These are phyloP conservation scores for Cruciata laevipes DNA, from an alignment of 257 asterid genomes.

Conservation along the genomic window DNA sequence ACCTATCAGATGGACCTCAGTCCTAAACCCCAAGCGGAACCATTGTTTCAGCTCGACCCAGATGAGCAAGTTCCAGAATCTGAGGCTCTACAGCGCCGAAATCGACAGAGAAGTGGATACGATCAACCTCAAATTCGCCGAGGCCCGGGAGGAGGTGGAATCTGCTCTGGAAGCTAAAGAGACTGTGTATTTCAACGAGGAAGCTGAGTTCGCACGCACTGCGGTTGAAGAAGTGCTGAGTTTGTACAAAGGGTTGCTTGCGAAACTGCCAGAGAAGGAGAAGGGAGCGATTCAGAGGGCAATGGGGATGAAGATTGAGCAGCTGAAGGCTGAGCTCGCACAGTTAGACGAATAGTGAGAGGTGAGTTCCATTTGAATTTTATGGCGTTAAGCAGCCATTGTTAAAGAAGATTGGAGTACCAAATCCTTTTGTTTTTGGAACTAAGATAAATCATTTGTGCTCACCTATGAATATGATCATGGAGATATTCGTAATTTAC, in stretches of 20 bases:
- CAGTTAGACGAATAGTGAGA: slow-evolving; percentile 74
- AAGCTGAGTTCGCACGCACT: slow-evolving; percentile 92
- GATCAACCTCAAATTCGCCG: slow-evolving; percentile 90
- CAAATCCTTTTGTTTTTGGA: not conserved
- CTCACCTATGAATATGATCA: no score
- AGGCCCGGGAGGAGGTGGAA: slow-evolving; percentile 97
- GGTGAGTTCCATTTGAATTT: slow-evolving; percentile 11
- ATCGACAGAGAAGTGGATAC: slow-evolving; percentile 61
- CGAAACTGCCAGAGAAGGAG: slow-evolving; percentile 52
- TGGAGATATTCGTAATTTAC: not conserved
- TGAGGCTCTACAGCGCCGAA: slow-evolving; percentile 49
- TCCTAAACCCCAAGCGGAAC: slow-evolving; percentile 17
- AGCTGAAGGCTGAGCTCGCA: slow-evolving; percentile 79
- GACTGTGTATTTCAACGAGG: slow-evolving; percentile 86
- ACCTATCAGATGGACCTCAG: slow-evolving; percentile 12
- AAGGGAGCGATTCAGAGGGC: slow-evolving; percentile 67
- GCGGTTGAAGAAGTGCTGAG: slow-evolving; percentile 70
- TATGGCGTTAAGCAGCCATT: not conserved
- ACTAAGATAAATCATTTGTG: not conserved
- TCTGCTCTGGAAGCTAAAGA: slow-evolving; percentile 93
- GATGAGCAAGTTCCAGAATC: slow-evolving; percentile 20
- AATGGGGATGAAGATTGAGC: slow-evolving; percentile 97
- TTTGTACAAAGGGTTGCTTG: slow-evolving; percentile 54
- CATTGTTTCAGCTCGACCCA: slow-evolving; percentile 19
- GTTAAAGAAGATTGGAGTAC: not conserved